Evolutionary conservation across 1,284 basidiomycete species (phyloP).

Genomic region (Somion occarium): DNA sequence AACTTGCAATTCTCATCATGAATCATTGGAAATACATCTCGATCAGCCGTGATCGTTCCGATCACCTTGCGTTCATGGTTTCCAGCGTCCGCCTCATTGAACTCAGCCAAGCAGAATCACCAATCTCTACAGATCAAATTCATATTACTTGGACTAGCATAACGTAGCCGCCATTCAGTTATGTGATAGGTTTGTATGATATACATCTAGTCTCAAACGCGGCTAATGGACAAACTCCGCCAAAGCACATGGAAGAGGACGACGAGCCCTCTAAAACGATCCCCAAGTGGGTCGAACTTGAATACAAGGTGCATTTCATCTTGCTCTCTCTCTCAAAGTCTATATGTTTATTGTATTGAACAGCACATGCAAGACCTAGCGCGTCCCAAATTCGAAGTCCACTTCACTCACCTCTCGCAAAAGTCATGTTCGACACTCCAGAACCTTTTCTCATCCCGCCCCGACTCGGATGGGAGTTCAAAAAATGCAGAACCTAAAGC

Average conservation of each 20-base stretch:
- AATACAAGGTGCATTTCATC: slow-evolving; percentile 50
- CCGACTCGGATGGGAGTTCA: slow-evolving; percentile 8
- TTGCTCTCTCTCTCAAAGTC: slow-evolving; percentile 15
- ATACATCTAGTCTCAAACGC: no score
- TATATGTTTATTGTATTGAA: not conserved
- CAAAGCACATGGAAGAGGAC: slow-evolving; percentile 96
- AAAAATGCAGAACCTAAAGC: slow-evolving; percentile 23
- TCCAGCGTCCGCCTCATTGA: no score
- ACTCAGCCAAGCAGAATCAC: no score
- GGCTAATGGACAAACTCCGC: no score
- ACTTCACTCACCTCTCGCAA: slow-evolving; percentile 82
- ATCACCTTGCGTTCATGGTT: no score
- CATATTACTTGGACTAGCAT: no score
- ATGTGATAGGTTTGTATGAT: not conserved
- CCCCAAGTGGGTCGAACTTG: slow-evolving; percentile 88
- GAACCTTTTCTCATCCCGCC: slow-evolving; percentile 30
- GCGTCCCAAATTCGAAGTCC: slow-evolving; percentile 57
- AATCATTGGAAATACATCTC: no score
- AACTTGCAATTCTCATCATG: no score
- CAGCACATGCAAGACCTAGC: slow-evolving; percentile 87
- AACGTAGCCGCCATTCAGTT: not conserved
- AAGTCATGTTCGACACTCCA: slow-evolving; percentile 62
- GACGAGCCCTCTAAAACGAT: slow-evolving; percentile 66
- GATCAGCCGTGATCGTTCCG: no score
- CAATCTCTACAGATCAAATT: no score